Evolutionary conservation across 306 rosid species (phyloP).

Genomic region (Hippophae rhamnoides): DNA sequence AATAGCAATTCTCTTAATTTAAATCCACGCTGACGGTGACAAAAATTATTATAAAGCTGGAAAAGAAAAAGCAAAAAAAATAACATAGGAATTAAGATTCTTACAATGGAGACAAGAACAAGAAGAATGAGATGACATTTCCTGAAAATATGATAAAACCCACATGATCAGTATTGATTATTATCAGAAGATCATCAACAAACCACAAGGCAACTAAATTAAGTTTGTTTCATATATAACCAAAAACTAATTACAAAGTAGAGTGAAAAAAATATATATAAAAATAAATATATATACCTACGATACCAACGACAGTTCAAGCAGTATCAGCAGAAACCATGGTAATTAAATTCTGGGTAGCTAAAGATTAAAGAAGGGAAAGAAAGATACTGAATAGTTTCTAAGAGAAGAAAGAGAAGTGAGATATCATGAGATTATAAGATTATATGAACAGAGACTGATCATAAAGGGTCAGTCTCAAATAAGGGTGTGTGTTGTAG

Average conservation of each 20-base stretch:
- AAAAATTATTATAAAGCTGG: too few species aligned
- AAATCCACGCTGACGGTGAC: too few species aligned
- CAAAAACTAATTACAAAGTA: neutral
- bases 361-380: too few species aligned
- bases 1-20: too few species aligned
- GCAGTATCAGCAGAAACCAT: conserved; percentile 61
- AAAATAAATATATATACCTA: conserved; percentile 26
- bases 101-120: conserved; percentile 85
- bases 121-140: conserved; percentile 54
- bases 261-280: neutral
- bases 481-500: too few species aligned
- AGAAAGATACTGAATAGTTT: too few species aligned
- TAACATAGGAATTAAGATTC: neutral
- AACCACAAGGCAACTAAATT: neutral
- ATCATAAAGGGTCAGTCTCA: too few species aligned
- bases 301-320: conserved; percentile 55
- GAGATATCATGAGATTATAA: neutral
- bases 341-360: neutral
- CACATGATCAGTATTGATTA: too few species aligned
- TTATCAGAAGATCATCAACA: too few species aligned
- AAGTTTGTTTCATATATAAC: neutral
- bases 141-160: conserved; percentile 41
- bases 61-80: too few species aligned
- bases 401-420: too few species aligned
- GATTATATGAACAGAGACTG: conserved; percentile 4